Percentiles rank a stretch among this genome's conserved stretches.
These are phyloP conservation scores for Aureobasidium sp. DNA, from an alignment of 2,329 filamentous ascomycete genomes.

Conservation along the genomic window DNA sequence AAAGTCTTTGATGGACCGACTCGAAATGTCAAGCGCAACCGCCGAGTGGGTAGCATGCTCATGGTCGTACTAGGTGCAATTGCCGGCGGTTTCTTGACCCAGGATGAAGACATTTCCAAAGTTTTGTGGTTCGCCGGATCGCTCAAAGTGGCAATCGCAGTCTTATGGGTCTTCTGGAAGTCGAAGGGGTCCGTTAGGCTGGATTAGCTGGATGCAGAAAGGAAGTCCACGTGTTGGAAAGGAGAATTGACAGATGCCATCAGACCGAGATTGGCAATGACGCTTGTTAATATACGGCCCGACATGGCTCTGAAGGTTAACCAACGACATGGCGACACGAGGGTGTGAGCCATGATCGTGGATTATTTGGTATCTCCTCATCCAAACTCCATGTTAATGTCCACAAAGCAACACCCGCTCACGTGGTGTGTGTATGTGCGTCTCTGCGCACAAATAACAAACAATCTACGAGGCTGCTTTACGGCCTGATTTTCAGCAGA, in stretches of 20 bases:
- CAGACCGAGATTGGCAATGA: not conserved
- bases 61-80: conserved; percentile 49
- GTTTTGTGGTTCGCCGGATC: conserved; percentile 43
- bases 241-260: not conserved
- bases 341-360: not conserved
- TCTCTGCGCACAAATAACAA: not conserved
- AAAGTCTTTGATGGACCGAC: conserved; percentile 38
- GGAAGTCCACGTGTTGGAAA: not conserved
- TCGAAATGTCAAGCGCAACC: conserved; percentile 47
- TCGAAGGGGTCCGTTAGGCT: conserved; percentile 13
- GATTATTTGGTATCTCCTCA: not conserved
- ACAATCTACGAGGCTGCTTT: not conserved
- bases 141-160: conserved; percentile 33
- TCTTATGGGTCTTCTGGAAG: conserved; percentile 38
- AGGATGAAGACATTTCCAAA: conserved; percentile 45
- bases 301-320: not conserved
- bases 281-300: not conserved
- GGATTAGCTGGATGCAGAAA: not conserved
- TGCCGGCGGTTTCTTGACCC: conserved; percentile 48
- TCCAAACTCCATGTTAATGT: not conserved
- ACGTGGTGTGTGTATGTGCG: no score
- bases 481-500: not conserved
- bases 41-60: conserved; percentile 44
- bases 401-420: no score
- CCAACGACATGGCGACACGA: not conserved